phyloP scores from a whole-genome alignment of 148 eudicot genomes.

The Talinum fruticosum region DNA sequence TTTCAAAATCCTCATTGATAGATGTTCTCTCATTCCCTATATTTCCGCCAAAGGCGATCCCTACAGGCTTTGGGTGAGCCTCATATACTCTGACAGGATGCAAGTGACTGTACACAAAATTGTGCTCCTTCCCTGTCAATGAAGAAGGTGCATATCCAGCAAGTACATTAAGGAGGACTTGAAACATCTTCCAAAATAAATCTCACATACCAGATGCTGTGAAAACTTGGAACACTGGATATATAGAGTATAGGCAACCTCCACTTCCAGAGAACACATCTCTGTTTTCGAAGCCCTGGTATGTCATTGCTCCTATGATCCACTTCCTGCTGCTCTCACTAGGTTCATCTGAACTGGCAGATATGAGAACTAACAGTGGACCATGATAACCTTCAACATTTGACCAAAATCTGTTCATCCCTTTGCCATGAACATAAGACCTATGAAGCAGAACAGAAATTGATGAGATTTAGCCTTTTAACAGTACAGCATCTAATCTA shows the following conservation, averaged over 20 bases:
- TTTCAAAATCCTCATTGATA: slow-evolving; percentile 76
- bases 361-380: slow-evolving; percentile 58
- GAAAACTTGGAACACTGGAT: slow-evolving; percentile 62
- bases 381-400: slow-evolving; percentile 86
- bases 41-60: slow-evolving; percentile 85
- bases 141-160: slow-evolving; percentile 8
- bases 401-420: slow-evolving; percentile 91
- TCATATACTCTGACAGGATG: slow-evolving; percentile 70
- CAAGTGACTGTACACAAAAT: slow-evolving; percentile 80
- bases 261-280: slow-evolving; percentile 75
- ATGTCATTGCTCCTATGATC: slow-evolving; percentile 70
- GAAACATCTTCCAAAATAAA: neutral
- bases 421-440: slow-evolving; percentile 86
- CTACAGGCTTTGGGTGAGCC: slow-evolving; percentile 73
- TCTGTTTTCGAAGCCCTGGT: slow-evolving; percentile 77
- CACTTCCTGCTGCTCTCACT: slow-evolving; percentile 47
- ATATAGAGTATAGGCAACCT: slow-evolving; percentile 69
- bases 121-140: slow-evolving; percentile 72
- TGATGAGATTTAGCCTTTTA: neutral
- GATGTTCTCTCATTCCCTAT: slow-evolving; percentile 69
- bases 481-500: slow-evolving; percentile 2
- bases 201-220: slow-evolving; percentile 57
- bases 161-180: slow-evolving; percentile 1
- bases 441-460: slow-evolving; percentile 32
- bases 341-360: slow-evolving; percentile 47